Evolutionary conservation across 78 protist species (phyloP).

Genomic region (Dictyostelium brefeldianum): DNA sequence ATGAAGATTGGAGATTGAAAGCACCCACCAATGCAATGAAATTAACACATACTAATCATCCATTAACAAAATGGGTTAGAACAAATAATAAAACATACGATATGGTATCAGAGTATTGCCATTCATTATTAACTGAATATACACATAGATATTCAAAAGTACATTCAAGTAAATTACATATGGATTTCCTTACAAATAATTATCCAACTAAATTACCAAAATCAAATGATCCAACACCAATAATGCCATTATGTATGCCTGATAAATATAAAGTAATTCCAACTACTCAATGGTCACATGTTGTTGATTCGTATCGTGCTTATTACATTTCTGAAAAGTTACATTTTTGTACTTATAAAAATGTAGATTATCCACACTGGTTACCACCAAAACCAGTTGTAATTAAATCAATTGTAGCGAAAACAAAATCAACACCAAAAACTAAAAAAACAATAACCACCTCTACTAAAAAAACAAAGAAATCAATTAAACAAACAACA

Average conservation of each 20-base stretch:
- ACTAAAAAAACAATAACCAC: not conserved
- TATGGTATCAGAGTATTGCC: slow-evolving; percentile 11
- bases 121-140: slow-evolving; percentile 14
- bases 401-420: not conserved
- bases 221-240: not conserved
- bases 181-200: slow-evolving; percentile 14
- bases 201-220: slow-evolving; percentile 9
- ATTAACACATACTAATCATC: slow-evolving; percentile 39
- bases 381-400: slow-evolving; percentile 24
- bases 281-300: slow-evolving; percentile 15
- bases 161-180: not conserved
- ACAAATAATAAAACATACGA: slow-evolving; percentile 16
- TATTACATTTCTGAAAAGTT: slow-evolving; percentile 42
- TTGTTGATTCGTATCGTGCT: slow-evolving; percentile 24
- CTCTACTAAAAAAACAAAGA: not conserved
- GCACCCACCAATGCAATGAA: slow-evolving; percentile 17
- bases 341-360: slow-evolving; percentile 30
- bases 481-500: not conserved
- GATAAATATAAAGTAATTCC: slow-evolving; percentile 30
- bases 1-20: not conserved
- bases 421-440: not conserved
- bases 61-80: slow-evolving; percentile 30
- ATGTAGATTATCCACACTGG: slow-evolving; percentile 51
- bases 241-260: slow-evolving; percentile 57
- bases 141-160: slow-evolving; percentile 11